phyloP scores from a whole-genome alignment of 1,284 basidiomycete species.

The Ganoderma boninense region DNA sequence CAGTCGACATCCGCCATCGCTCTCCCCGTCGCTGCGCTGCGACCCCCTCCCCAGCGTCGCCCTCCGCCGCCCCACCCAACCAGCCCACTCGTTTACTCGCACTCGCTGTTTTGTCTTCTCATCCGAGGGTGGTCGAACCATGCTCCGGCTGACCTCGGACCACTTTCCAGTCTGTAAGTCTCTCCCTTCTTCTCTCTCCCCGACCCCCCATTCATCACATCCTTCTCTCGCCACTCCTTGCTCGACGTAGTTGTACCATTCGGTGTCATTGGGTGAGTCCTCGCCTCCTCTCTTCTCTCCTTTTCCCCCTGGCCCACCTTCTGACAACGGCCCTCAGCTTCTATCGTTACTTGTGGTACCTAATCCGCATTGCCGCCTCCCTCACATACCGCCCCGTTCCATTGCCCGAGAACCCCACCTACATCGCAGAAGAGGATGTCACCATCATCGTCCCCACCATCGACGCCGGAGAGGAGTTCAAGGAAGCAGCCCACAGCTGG shows the following conservation, averaged over 20 bases:
- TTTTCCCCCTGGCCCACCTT: slow-evolving; percentile 9
- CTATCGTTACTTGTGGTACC: slow-evolving; percentile 92
- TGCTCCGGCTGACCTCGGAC: slow-evolving; percentile 51
- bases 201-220: slow-evolving; percentile 15
- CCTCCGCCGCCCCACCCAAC: slow-evolving; percentile 21
- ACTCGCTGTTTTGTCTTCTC: slow-evolving; percentile 31
- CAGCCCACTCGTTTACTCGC: slow-evolving; percentile 29
- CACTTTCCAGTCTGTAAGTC: slow-evolving; percentile 52
- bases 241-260: slow-evolving; percentile 81
- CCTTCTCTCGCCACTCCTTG: neutral
- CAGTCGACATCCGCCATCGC: slow-evolving; percentile 26
- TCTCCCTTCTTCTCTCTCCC: slow-evolving; percentile 12
- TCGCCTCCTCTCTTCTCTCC: neutral
- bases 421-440: slow-evolving; percentile 89
- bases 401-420: slow-evolving; percentile 88
- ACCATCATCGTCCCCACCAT: slow-evolving; percentile 96
- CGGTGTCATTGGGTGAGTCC: slow-evolving; percentile 84
- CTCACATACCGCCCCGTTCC: slow-evolving; percentile 86
- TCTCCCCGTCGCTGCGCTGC: slow-evolving; percentile 32
- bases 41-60: slow-evolving; percentile 26
- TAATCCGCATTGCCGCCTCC: slow-evolving; percentile 81
- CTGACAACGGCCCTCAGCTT: slow-evolving; percentile 54
- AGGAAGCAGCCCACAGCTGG: slow-evolving; percentile 91
- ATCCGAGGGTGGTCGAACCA: slow-evolving; percentile 38
- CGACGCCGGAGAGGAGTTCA: slow-evolving; percentile 94